Percentiles rank a stretch among this genome's conserved stretches.
Evolutionary conservation across 2,329 filamentous ascomycete genomes (phyloP).

Genomic region (Phialophora tarda): DNA sequence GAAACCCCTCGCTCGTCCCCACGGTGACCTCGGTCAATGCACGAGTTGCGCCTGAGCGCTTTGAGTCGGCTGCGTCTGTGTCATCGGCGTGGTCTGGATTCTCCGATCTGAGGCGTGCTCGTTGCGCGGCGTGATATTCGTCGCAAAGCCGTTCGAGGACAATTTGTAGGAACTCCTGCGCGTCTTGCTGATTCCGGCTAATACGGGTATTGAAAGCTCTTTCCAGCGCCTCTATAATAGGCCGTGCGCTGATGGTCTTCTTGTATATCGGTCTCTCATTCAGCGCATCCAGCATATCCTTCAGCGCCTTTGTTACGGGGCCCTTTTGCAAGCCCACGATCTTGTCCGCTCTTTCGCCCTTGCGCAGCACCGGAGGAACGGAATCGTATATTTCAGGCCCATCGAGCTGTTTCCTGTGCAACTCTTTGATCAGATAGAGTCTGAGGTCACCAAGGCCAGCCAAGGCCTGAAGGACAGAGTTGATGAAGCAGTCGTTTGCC

Average conservation of each 20-base stretch:
- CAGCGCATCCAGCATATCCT: slow-evolving; percentile 87
- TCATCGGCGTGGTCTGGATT: slow-evolving; percentile 38
- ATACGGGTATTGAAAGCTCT: slow-evolving; percentile 86
- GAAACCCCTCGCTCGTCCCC: slow-evolving; percentile 70
- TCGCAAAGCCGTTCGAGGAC: slow-evolving; percentile 90
- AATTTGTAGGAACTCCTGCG: slow-evolving; percentile 94
- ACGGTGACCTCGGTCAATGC: slow-evolving; percentile 47
- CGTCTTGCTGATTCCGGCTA: slow-evolving; percentile 93
- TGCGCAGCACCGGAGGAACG: slow-evolving; percentile 50
- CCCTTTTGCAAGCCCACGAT: slow-evolving; percentile 73
- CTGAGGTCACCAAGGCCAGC: slow-evolving; percentile 88
- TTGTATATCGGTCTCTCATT: slow-evolving; percentile 93
- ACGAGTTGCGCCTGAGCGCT: slow-evolving; percentile 31
- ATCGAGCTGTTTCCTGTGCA: slow-evolving; percentile 81
- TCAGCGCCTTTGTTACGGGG: slow-evolving; percentile 82
- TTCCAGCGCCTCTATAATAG: slow-evolving; percentile 83
- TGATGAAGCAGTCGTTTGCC: slow-evolving; percentile 97
- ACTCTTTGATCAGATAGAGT: slow-evolving; percentile 89
- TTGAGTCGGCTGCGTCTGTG: slow-evolving; percentile 47
- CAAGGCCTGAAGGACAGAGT: slow-evolving; percentile 90
- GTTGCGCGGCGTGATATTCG: slow-evolving; percentile 85
- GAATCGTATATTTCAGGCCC: slow-evolving; percentile 75
- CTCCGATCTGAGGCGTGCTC: slow-evolving; percentile 63
- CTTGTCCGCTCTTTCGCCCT: slow-evolving; percentile 53
- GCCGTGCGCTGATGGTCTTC: slow-evolving; percentile 88